These are phyloP conservation scores for Austroboletus novae-zelandiae DNA, from an alignment of 1,284 basidiomycete genomes.

Conservation along the genomic window DNA sequence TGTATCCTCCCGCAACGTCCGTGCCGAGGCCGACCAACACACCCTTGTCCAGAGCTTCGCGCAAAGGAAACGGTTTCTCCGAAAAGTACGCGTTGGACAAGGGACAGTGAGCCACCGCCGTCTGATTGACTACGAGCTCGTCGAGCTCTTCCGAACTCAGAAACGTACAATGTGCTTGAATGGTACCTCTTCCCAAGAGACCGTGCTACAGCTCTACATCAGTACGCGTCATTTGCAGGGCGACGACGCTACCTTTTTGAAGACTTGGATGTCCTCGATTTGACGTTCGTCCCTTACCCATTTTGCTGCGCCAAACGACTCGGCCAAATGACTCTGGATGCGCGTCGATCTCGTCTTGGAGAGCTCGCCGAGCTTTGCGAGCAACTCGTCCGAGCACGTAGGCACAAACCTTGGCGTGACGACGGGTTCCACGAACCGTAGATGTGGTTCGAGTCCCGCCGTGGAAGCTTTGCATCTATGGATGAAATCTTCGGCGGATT, in stretches of 20 bases:
- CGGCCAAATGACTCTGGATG: conserved; percentile 77
- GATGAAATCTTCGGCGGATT: conserved; percentile 56
- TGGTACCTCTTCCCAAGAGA: conserved; percentile 59
- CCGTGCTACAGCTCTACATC: conserved; percentile 40
- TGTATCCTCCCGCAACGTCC: conserved; percentile 85
- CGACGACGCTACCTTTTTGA: conserved; percentile 51
- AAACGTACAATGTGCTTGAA: conserved; percentile 88
- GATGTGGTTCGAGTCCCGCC: conserved; percentile 40
- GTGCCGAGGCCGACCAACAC: conserved; percentile 77
- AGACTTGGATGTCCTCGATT: conserved; percentile 68
- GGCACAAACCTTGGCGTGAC: conserved; percentile 82
- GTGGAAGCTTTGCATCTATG: conserved; percentile 45
- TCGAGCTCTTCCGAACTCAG: conserved; percentile 50
- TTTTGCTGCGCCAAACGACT: conserved; percentile 69
- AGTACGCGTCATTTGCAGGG: not conserved
- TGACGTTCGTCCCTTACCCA: conserved; percentile 64
- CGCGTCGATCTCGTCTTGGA: conserved; percentile 43
- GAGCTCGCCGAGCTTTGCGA: conserved; percentile 57
- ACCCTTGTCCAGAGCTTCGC: conserved; percentile 64
- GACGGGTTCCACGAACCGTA: conserved; percentile 69
- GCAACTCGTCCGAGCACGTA: conserved; percentile 68
- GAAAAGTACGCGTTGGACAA: conserved; percentile 86
- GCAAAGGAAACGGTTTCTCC: conserved; percentile 65
- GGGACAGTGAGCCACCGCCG: conserved; percentile 80
- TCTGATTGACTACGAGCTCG: conserved; percentile 49